A percentile compares a stretch with the other conserved stretches of the same genome.
Evolutionary conservation across 2,329 filamentous ascomycete genomes (phyloP).

Genomic region (Hymenoscyphus scutula): DNA sequence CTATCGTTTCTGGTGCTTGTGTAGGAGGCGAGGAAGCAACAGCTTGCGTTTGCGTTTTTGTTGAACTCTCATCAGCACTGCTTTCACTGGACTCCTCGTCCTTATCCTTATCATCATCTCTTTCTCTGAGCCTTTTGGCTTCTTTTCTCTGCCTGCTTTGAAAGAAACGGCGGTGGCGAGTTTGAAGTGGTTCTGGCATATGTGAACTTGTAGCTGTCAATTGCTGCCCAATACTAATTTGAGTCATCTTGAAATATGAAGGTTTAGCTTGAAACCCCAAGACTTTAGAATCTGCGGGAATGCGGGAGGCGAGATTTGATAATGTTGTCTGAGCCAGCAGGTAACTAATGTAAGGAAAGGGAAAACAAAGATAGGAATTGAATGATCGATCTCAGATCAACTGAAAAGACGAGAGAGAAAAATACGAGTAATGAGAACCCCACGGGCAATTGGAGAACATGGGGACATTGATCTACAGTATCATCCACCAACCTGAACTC

Average conservation of each 20-base stretch:
- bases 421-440: not conserved
- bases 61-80: not conserved
- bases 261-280: not conserved
- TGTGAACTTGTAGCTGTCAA: not conserved
- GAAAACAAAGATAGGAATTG: not conserved
- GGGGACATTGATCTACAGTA: not conserved
- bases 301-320: not conserved
- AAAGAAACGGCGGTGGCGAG: not conserved
- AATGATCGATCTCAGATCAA: not conserved
- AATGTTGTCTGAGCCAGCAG: not conserved
- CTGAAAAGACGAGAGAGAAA: not conserved
- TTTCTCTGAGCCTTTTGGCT: not conserved
- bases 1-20: not conserved
- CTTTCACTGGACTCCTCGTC: not conserved
- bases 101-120: not conserved
- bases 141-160: not conserved
- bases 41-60: not conserved
- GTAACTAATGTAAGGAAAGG: not conserved
- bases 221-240: not conserved
- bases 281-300: not conserved
- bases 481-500: not conserved
- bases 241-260: not conserved
- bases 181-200: not conserved
- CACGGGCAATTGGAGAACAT: not conserved
- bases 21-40: not conserved